Evolutionary conservation across 345 rosid genomes (phyloP).

Genomic region (Eutrema japonicum): DNA sequence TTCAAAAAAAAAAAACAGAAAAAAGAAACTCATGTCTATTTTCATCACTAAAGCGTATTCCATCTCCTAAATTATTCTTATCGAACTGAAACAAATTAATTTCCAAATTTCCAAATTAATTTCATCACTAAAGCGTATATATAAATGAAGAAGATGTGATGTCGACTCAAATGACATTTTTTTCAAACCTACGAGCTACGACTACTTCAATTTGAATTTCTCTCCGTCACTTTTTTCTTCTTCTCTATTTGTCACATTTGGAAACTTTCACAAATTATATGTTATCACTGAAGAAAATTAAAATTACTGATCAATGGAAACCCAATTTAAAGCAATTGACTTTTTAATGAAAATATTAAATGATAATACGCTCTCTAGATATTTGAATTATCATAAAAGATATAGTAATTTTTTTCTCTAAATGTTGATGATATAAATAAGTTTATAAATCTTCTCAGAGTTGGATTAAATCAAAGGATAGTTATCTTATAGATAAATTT

Average conservation of each 20-base stretch:
- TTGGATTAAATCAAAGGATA: too few relatives aligned
- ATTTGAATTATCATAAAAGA: too few relatives aligned
- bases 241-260: neutral
- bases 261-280: neutral
- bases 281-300: too few relatives aligned
- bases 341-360: too few relatives aligned
- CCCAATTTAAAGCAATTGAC: neutral
- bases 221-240: neutral
- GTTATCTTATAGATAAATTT: too few relatives aligned
- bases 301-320: neutral
- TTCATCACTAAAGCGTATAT: too few relatives aligned
- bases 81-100: neutral
- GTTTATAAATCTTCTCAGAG: neutral
- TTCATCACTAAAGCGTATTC: neutral
- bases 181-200: slow-evolving; percentile 21
- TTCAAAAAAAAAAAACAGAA: too few relatives aligned
- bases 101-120: too few relatives aligned
- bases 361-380: too few relatives aligned
- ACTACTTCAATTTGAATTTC: slow-evolving; percentile 5
- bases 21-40: neutral
- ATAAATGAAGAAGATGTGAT: neutral
- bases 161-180: slow-evolving; percentile 4
- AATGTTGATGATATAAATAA: neutral
- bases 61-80: neutral
- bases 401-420: neutral